A percentile compares a stretch with the other conserved stretches of the same genome.
phyloP scores from a whole-genome alignment of 352 stramenopile species.

The Globisporangium carolinianum region DNA sequence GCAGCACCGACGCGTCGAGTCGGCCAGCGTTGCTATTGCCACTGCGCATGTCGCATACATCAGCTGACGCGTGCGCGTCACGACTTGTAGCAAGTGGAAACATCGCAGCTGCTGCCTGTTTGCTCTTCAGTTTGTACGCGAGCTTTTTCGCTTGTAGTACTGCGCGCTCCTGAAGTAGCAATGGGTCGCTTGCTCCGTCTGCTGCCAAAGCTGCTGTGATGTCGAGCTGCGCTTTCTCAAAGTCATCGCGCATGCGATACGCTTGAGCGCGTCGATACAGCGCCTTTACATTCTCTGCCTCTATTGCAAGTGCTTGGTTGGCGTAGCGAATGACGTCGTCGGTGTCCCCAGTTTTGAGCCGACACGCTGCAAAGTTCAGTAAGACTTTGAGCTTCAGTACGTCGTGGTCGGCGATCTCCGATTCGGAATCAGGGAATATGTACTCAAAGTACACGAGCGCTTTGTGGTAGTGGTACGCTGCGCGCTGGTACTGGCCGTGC shows the following conservation, averaged over 20 bases:
- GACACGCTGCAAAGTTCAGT: constrained; percentile 71
- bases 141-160: constrained; percentile 60
- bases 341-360: constrained; percentile 63
- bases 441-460: constrained; percentile 86
- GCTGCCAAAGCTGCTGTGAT: constrained; percentile 21
- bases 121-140: constrained; percentile 62
- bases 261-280: constrained; percentile 64
- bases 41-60: neutral
- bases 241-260: constrained; percentile 60
- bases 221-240: constrained; percentile 46
- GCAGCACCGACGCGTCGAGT: constrained; percentile 21
- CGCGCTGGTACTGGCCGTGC: constrained; percentile 76
- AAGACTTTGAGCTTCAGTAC: constrained; percentile 48
- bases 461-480: constrained; percentile 76
- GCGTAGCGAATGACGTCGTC: constrained; percentile 69
- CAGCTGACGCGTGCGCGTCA: constrained; percentile 10
- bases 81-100: constrained; percentile 19
- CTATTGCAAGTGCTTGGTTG: constrained; percentile 46
- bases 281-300: constrained; percentile 53
- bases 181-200: constrained; percentile 17
- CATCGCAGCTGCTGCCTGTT: constrained; percentile 68
- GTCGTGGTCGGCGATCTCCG: constrained; percentile 41
- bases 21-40: neutral
- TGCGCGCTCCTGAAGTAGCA: constrained; percentile 48
- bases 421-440: constrained; percentile 64